Conservation (phyloP, 805 yeast species). For the Ogataea haglerorum region DNA sequence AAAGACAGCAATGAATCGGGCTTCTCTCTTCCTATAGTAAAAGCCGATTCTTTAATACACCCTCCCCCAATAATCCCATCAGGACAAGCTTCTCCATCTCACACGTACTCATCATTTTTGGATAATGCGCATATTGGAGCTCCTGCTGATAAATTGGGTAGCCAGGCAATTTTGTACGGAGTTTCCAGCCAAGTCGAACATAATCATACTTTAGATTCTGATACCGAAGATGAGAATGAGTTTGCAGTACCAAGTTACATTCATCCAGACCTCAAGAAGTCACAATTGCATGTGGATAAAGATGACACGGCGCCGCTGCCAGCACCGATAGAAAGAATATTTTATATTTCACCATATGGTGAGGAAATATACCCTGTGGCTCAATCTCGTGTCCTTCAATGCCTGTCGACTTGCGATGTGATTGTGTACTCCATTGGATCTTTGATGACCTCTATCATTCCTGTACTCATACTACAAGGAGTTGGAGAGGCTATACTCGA, state of each 20-base stretch:
- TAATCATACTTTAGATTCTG: not conserved
- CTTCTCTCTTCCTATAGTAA: conserved; percentile 7
- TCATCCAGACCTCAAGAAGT: conserved; percentile 71
- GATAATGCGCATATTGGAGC: not conserved
- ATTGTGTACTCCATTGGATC: conserved; percentile 83
- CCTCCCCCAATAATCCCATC: conserved; percentile 24
- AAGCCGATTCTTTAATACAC: conserved; percentile 17
- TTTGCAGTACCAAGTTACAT: conserved; percentile 69
- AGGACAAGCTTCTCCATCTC: conserved; percentile 15
- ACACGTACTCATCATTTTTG: not conserved
- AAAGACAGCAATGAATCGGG: not conserved
- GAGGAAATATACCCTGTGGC: conserved; percentile 80
- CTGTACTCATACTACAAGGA: conserved; percentile 71
- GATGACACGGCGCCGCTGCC: conserved; percentile 57
- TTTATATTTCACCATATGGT: conserved; percentile 83
- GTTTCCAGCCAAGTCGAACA: conserved; percentile 1
- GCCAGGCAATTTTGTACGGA: conserved; percentile 22
- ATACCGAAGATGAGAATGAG: conserved; percentile 33
- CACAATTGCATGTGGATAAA: conserved; percentile 74
- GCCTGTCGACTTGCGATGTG: conserved; percentile 48
- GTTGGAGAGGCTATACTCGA: conserved; percentile 57
- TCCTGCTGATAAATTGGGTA: conserved; percentile 10
- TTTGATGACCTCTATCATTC: conserved; percentile 81
- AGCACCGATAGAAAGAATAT: conserved; percentile 69
- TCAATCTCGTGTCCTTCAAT: conserved; percentile 54